Base-by-base conservation (phyloP, 768 basidiomycete species). In the Lentinus tigrinus region DNA sequence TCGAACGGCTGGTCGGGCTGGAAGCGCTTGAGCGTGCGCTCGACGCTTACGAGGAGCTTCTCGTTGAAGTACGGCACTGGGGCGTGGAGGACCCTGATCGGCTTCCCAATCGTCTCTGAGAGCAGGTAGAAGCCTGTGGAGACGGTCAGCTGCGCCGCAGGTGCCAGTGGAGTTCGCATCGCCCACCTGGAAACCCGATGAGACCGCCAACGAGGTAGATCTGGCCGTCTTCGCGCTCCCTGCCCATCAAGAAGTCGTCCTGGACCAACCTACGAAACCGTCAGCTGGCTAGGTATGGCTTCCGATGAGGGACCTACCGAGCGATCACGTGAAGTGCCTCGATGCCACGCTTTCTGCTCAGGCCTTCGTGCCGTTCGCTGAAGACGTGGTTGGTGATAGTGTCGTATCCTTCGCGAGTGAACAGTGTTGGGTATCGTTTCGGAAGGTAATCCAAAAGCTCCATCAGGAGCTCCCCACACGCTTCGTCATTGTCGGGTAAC, bases 1-100 rank as follows among this genome's bases (percentile, higher is more conserved):
- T 75, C 74, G 47, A 75, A 74, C 2, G 74, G 74, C 49, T 71
- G 64, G 36, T 66, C 56, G 2, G 73, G 66, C 27, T 63, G 58
- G 66, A 74, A 69, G 13, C 72, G 71, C 56, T 71, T 72, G 42
- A 75, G 61, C 28, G 74, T 75, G 23, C 74, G 65, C 61, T 75
- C 74, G 34, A 75, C 73, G 38, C 69, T 71, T 42, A 67, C 40
- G 24, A 73, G 65, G 14, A 75, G 62, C 63, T 72, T 74, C 48
- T 70, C 66, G 38, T 74, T 72, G 66, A 75, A 74, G 48, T 73
- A 65, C 5, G 74, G 74, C 4, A 75, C 70, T 2, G 59, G 56
- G 14, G 52, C 61, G 56, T 75, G 74, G 4, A 69, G 52, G 21
- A 67, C 62, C 24, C 54, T 53, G 26, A 74, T 53, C 1, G 67